These are phyloP conservation scores for Zostera marina DNA, from an alignment of 116 monocot genomes.

Conservation along the genomic window DNA sequence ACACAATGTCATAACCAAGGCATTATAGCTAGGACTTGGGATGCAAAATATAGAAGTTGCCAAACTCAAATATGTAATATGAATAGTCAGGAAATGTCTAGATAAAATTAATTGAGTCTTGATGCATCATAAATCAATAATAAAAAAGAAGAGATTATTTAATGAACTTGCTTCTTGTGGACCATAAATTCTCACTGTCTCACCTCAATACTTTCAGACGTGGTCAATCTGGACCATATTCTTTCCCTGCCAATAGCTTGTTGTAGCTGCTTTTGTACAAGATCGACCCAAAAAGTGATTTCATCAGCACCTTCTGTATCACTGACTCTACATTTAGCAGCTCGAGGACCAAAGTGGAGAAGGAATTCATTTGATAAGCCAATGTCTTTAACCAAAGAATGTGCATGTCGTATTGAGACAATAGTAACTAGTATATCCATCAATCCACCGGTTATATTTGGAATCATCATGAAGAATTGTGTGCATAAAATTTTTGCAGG, in stretches of 20 bases:
- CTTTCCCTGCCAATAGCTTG: conserved; percentile 82
- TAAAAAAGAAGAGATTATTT: too few relatives aligned
- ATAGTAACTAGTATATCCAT: conserved; percentile 87
- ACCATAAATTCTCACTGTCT: background rate
- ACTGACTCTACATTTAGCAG: conserved; percentile 35
- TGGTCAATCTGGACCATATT: conserved; percentile 96
- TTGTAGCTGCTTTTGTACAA: conserved; percentile 63
- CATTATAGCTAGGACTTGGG: background rate
- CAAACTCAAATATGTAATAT: background rate
- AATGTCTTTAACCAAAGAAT: conserved; percentile 72
- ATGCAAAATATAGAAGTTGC: background rate
- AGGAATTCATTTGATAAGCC: conserved; percentile 79
- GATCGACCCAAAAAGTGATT: conserved; percentile 81
- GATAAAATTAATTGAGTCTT: background rate
- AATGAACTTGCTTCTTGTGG: too few relatives aligned
- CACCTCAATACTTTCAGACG: conserved; percentile 98
- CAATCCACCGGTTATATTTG: conserved; percentile 70
- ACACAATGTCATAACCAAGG: background rate
- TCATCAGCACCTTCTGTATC: conserved; percentile 49
- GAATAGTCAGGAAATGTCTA: background rate
- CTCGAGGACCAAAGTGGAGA: conserved; percentile 82
- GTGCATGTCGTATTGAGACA: conserved; percentile 60
- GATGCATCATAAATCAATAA: background rate
- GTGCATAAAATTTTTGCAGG: conserved; percentile 69
- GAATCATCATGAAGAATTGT: conserved; percentile 59